Conservation (phyloP, 768 basidiomycete genomes). For the Tephrocybe sp. region DNA sequence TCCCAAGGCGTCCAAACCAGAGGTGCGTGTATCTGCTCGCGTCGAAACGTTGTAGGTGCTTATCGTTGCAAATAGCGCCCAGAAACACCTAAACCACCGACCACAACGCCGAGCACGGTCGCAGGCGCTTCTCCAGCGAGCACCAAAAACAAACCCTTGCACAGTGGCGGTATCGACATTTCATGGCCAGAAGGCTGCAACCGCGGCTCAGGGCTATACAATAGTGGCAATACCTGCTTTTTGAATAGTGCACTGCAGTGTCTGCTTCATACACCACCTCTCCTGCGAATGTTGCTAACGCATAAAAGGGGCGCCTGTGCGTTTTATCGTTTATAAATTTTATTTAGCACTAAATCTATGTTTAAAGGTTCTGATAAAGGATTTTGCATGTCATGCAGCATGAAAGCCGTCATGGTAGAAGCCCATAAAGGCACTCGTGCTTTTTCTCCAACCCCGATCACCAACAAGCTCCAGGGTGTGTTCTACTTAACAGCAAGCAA, state of each 20-base stretch:
- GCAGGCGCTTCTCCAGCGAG: slow-evolving; percentile 17
- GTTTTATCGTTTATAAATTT: slow-evolving; percentile 26
- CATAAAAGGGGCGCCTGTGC: slow-evolving; percentile 61
- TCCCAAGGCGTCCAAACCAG: slow-evolving; percentile 47
- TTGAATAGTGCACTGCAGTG: slow-evolving; percentile 94
- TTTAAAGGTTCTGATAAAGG: slow-evolving; percentile 37
- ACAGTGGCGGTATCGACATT: slow-evolving; percentile 53
- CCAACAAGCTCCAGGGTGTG: slow-evolving; percentile 68
- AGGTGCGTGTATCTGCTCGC: slow-evolving; percentile 35
- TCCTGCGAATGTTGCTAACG: slow-evolving; percentile 57
- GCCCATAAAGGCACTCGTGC: slow-evolving; percentile 45
- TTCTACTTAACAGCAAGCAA: slow-evolving; percentile 9
- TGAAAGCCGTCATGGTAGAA: slow-evolving; percentile 54
- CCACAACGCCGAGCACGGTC: slow-evolving; percentile 18
- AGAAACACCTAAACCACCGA: slow-evolving; percentile 14
- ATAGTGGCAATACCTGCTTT: slow-evolving; percentile 94
- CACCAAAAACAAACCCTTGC: slow-evolving; percentile 39
- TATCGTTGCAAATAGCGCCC: slow-evolving; percentile 13
- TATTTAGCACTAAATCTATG: slow-evolving; percentile 17
- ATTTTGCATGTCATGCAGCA: slow-evolving; percentile 81
- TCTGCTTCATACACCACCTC: slow-evolving; percentile 87
- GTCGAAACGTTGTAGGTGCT: slow-evolving; percentile 1
- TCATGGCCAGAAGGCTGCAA: slow-evolving; percentile 54
- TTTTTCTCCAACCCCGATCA: slow-evolving; percentile 66
- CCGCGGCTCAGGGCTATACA: slow-evolving; percentile 67